A percentile compares a stretch with the other conserved stretches of the same genome.
Conservation (phyloP, 169 alveolate genomes). For the Eimeria sp. region DNA sequence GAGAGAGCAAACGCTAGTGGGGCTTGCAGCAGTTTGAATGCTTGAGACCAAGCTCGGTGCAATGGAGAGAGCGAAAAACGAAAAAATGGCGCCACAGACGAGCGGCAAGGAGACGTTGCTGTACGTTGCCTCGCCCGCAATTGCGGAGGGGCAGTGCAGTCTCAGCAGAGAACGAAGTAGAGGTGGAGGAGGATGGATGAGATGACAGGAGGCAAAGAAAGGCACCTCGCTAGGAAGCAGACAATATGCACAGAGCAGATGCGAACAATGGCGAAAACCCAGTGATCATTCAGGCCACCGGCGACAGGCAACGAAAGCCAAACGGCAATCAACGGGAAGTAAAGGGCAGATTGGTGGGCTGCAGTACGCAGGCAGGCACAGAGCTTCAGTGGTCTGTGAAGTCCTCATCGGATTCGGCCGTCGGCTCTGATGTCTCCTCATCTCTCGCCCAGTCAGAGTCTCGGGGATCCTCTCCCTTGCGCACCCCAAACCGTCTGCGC, state of each 20-base stretch:
- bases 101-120: background rate
- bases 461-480: constrained; percentile 72
- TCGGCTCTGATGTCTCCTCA: constrained; percentile 50
- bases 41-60: background rate
- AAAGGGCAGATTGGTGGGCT: background rate
- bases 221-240: background rate
- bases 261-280: background rate
- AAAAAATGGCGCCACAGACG: constrained; percentile 10
- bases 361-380: background rate
- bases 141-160: background rate
- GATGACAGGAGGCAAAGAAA: background rate
- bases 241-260: background rate
- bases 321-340: background rate
- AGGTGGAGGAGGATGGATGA: background rate
- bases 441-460: constrained; percentile 74
- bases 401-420: constrained; percentile 73
- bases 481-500: constrained; percentile 66
- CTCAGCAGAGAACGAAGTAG: background rate
- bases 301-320: background rate
- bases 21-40: background rate
- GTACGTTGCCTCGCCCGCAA: background rate
- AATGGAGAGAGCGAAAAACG: background rate
- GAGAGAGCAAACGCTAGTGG: background rate
- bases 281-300: background rate
- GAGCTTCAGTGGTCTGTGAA: background rate